Evolutionary conservation across 306 rosid genomes (phyloP), one percentile per base, ranked within the genome.

Genomic region (Mimosa bimucronata): DNA sequence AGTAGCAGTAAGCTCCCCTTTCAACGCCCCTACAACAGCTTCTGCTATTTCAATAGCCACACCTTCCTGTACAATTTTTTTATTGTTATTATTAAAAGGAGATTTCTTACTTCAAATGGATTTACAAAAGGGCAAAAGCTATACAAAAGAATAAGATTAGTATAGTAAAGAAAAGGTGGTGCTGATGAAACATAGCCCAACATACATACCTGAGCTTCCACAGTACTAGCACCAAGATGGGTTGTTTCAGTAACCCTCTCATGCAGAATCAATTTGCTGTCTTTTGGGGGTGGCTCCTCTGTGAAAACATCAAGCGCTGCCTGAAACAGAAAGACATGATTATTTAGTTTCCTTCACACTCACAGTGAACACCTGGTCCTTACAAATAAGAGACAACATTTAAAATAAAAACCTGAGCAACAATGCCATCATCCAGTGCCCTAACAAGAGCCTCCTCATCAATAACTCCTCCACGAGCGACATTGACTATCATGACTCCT

Each of bases 11-110:
- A 96, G 98, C 92, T 93, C 99, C 57, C 99, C 99, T 77, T 80
- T 89, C 77, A 96, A 81, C 3, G 98, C 99, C 81, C 98, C 98
- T 26, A 96, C 92, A 2, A 96, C 98, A 76, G 99, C 99, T 87
- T 96, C 99, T 44, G 99, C 99, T 82, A 96, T 93, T 87, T 96
- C 99, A 80, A 93, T 89, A 44, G 99, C 98, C 76, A 96, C 99
- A n/a, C 99, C 98, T 91, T 93, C 99, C 99, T 96, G 89, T 23
- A 73, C 74, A 84, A 30, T 44, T 53, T n/a, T 52, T 16, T 48
- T 16, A 5, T n/a, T n/a, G n/a, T n/a, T n/a, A n/a, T 5, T 48
- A 6, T 52, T 52, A 19, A n/a, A 52, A 53, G 9, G 60, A 53
- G 60, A 53, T 53, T 53, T 9, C 7, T 53, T 53, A 19, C 26